Base-by-base conservation (phyloP, 352 stramenopile genomes). In the Pythium apleroticum region DNA sequence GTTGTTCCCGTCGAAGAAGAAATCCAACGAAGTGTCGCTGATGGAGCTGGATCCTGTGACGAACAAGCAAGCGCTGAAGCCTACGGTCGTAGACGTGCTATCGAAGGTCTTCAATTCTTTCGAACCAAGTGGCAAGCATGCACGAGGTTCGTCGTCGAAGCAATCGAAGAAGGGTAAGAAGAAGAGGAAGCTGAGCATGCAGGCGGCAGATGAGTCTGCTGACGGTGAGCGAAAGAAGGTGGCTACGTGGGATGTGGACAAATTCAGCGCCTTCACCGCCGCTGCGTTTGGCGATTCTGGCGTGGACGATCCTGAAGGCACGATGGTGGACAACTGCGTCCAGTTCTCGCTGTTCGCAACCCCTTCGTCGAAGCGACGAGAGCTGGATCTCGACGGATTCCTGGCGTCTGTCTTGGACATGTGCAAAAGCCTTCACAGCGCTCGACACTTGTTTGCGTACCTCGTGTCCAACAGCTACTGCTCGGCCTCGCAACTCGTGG, bases 221-320 rank as follows among this genome's bases (percentile, higher is more conserved):
- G 52, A 58, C 27, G 15, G 28, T 50, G 17, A 55, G 43, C 9
- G n/a, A 30, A 27, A 50, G 14, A 30, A 28, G 8, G 28, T 27
- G 9, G 17, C 24, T 17, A 1, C 25, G 30, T 93, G 84, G 84
- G 68, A 89, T 62, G 73, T 93, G 27, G 76, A 93, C 24, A 86
- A 81, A 37, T 93, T 91, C 50, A 86, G 76, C 19, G 66, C 67
- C 0, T 90, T 93, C 35, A 64, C 65, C 52, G 68, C 46, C n/a
- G 43, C 60, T 14, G 54, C 60, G 0, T 31, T 76, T 19, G 62
- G 59, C 4, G 52, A 59, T 30, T 67, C 52, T 1, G 45, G 25
- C 5, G 22, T 65, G 35, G 52, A 69, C 27, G 62, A 74, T 17
- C 67, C 56, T 17, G 61, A 66, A 57, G 62, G 57, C 15, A 59